Evolutionary conservation across 768 basidiomycete genomes (phyloP), one percentile per base, ranked within the genome.

Genomic region (Pisolithus sp.): DNA sequence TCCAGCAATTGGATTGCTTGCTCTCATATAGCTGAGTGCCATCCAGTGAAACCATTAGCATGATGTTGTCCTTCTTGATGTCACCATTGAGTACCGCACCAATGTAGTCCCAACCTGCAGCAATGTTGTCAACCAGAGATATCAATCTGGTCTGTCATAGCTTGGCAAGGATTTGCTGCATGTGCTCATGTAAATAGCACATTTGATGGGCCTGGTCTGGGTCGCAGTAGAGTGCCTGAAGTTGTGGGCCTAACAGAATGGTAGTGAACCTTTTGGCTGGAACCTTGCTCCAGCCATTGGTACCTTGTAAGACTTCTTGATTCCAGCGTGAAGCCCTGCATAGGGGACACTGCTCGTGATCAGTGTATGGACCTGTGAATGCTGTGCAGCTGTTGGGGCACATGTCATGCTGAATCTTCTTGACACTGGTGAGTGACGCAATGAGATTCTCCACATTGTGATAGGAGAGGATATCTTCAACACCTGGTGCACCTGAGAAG

Each of bases 31-130:
- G 67, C 54, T 76, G 73, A 0, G 70, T 66, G 3, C 73, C 73
- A 50, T 76, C 70, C 3, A 73, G 60, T 0, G 73, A 74, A 3
- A 67, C 52, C 52, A 71, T 58, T 3, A 75, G 55, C 8, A 71
- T 43, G 2, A 63, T 65, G 49, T 73, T 69, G 5, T 38, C 24
- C 2, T 39, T 26, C 26, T 26, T 26, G 26, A 26, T 26, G 7
- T 26, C 26, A 26, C 26, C 26, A 26, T 26, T 7, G 4, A 26
- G 26, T 26, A 26, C 26, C 5, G 4, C 4, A 4, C 26, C 26
- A 6, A 26, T 4, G 26, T 26, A 26, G 7, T 26, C 26, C 26
- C 26, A 26, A 26, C 26, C 26, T 2, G 26, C 26, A 5, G 26
- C 26, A 26, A 26, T 6, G 26, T 26, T 6, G 5, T 26, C 26